phyloP scores from a whole-genome alignment of 176 grass and related monocot genomes.

The Eragrostis curvula region DNA sequence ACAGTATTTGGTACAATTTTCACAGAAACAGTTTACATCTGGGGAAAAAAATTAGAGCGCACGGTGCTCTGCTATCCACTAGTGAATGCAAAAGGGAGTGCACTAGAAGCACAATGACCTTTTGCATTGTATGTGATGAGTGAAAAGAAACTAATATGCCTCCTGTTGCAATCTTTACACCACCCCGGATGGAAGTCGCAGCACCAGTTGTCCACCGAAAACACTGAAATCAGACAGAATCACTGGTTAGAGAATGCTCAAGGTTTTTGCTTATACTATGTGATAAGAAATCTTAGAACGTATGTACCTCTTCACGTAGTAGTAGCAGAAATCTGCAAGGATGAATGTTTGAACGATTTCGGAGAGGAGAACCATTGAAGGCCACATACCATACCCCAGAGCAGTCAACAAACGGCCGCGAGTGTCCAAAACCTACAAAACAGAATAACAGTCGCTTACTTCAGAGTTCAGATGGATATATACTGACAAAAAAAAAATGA shows the following conservation, averaged over 20 bases:
- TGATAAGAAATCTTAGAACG: not conserved
- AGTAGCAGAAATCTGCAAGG: slow-evolving; percentile 99
- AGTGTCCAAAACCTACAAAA: slow-evolving; percentile 87
- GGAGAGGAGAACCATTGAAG: slow-evolving; percentile 87
- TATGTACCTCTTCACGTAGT: slow-evolving; percentile 90
- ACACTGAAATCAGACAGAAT: slow-evolving; percentile 46
- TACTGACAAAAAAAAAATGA: not conserved
- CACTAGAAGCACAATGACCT: not conserved
- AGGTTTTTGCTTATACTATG: not conserved
- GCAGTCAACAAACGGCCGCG: slow-evolving; percentile 86
- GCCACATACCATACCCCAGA: slow-evolving; percentile 90
- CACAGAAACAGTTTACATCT: slow-evolving; percentile 25
- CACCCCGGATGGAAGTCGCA: slow-evolving; percentile 91
- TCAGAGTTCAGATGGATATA: not conserved
- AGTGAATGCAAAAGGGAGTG: slow-evolving; percentile 25
- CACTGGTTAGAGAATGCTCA: not conserved
- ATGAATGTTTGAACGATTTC: slow-evolving; percentile 99
- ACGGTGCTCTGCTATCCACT: slow-evolving; percentile 34
- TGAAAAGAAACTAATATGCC: not conserved
- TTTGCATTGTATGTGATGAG: not conserved
- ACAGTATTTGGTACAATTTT: slow-evolving; percentile 37
- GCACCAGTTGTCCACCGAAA: slow-evolving; percentile 84
- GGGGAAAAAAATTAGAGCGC: slow-evolving; percentile 1
- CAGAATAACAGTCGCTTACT: not conserved
- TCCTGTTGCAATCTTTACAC: slow-evolving; percentile 53